A percentile compares a stretch with the other conserved stretches of the same genome.
These are phyloP conservation scores for Cryomyces antarcticus DNA, from an alignment of 495 filamentous ascomycete genomes.

Conservation along the genomic window DNA sequence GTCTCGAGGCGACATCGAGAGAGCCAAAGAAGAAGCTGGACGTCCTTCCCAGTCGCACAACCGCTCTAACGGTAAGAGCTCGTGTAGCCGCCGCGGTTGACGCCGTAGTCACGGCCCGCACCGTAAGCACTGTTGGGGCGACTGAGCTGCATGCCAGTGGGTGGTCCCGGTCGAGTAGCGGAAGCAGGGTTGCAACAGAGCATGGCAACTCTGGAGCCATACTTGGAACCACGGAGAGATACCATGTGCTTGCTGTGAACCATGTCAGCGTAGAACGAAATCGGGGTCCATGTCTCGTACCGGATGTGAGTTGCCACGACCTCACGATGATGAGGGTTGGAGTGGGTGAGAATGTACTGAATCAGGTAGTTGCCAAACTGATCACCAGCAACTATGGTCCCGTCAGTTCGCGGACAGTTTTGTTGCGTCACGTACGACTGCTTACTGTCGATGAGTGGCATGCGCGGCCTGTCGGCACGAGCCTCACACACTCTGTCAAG, in stretches of 20 bases:
- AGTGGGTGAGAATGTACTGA: constrained; percentile 85
- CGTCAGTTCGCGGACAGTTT: too few species aligned
- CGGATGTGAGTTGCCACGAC: constrained; percentile 82
- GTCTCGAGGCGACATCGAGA: too few species aligned
- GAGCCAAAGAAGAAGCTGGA: background rate
- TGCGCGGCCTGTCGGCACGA: constrained; percentile 75
- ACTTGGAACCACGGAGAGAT: constrained; percentile 92
- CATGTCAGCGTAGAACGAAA: constrained; percentile 2
- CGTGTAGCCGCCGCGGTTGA: constrained; percentile 6
- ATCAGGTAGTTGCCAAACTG: constrained; percentile 98
- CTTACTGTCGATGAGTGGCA: constrained; percentile 87
- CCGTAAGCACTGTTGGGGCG: too few species aligned
- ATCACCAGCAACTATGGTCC: constrained; percentile 58
- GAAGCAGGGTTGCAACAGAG: constrained; percentile 88
- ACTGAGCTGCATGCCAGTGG: constrained; percentile 46
- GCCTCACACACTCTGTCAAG: constrained; percentile 86
- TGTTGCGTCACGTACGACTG: too few species aligned
- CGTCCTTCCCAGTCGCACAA: background rate
- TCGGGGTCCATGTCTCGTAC: constrained; percentile 16
- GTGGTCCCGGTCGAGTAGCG: constrained; percentile 67
- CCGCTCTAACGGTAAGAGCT: background rate
- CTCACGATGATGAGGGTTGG: constrained; percentile 70
- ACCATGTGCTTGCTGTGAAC: constrained; percentile 88
- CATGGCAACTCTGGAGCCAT: constrained; percentile 95
- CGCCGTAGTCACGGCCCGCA: constrained; percentile 26